A percentile compares a stretch with the other conserved stretches of the same genome.
Evolutionary conservation across 306 rosid species (phyloP).

Genomic region (Cicer judaicum): DNA sequence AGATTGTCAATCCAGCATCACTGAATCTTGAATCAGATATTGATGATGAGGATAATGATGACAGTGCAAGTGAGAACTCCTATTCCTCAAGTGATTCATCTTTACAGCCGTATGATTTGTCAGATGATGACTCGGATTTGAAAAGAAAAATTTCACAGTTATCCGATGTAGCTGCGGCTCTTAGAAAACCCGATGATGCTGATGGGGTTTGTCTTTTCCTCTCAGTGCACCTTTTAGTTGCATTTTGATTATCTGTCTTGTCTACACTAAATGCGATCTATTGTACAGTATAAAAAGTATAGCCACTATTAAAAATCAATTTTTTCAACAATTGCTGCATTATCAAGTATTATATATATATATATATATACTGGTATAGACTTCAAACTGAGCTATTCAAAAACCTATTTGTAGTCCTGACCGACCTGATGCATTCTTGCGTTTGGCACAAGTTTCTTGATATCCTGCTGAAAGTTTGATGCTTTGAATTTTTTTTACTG

Average conservation of each 20-base stretch:
- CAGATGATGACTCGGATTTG: conserved; percentile 90
- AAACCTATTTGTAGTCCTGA: conserved; percentile 35
- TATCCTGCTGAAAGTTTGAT: conserved; percentile 27
- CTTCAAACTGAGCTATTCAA: conserved; percentile 35
- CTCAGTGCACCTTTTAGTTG: conserved; percentile 29
- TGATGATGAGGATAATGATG: conserved; percentile 58
- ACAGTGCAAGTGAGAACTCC: conserved; percentile 76
- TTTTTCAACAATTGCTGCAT: conserved; percentile 34
- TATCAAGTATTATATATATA: conserved; percentile 17
- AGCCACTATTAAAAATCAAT: conserved; percentile 2
- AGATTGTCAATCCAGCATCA: conserved; percentile 80
- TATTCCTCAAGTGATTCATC: conserved; percentile 76
- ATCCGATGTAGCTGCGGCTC: conserved; percentile 82
- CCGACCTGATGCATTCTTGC: conserved; percentile 31
- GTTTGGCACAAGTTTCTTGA: conserved; percentile 20
- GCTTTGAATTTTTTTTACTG: conserved; percentile 26
- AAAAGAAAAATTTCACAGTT: conserved; percentile 76
- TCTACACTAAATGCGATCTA: conserved; percentile 41
- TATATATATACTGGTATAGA: neutral
- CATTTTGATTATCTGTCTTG: conserved; percentile 37
- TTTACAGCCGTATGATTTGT: conserved; percentile 86
- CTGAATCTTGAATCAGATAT: conserved; percentile 63
- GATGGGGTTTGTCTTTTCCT: conserved; percentile 80
- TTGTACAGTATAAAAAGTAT: conserved; percentile 19
- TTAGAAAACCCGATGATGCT: conserved; percentile 85